phyloP scores from a whole-genome alignment of 108 stramenopile genomes.

The Cyclostephanos invisitatus region DNA sequence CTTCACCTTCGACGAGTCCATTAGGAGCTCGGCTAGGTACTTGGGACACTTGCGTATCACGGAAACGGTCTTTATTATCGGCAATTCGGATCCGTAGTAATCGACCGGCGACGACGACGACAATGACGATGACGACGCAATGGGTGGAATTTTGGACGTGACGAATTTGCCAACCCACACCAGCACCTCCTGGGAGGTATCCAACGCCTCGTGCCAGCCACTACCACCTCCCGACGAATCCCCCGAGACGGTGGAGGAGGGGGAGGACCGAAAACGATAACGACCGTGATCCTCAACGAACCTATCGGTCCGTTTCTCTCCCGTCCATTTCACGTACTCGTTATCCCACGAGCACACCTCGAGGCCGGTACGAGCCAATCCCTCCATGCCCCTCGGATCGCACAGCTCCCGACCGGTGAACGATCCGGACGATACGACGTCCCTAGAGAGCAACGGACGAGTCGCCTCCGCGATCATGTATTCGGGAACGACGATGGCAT shows the following conservation, averaged over 20 bases:
- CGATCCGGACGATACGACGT: slow-evolving; percentile 42
- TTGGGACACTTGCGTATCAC: slow-evolving; percentile 66
- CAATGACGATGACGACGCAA: not conserved
- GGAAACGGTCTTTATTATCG: slow-evolving; percentile 73
- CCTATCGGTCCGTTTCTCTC: slow-evolving; percentile 46
- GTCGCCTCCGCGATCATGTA: slow-evolving; percentile 29
- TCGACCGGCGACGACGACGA: slow-evolving; percentile 18
- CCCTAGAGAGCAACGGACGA: slow-evolving; percentile 63
- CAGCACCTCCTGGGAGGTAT: slow-evolving; percentile 47
- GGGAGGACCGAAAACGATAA: slow-evolving; percentile 36
- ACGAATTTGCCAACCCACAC: slow-evolving; percentile 70
- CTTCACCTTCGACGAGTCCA: slow-evolving; percentile 77
- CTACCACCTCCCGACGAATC: too few species aligned
- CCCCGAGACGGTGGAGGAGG: not conserved
- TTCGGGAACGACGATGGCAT: not conserved
- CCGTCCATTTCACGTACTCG: slow-evolving; percentile 67
- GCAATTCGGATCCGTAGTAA: slow-evolving; percentile 66
- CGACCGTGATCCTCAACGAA: slow-evolving; percentile 31
- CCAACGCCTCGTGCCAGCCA: slow-evolving; percentile 27
- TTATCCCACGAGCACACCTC: slow-evolving; percentile 35
- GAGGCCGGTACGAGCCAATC: slow-evolving; percentile 58
- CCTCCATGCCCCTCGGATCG: slow-evolving; percentile 51
- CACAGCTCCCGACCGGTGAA: slow-evolving; percentile 73
- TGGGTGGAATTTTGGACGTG: not conserved
- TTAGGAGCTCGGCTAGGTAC: slow-evolving; percentile 71